phyloP scores from a whole-genome alignment of 1,284 basidiomycete genomes.

The Vanrija pseudolonga region DNA sequence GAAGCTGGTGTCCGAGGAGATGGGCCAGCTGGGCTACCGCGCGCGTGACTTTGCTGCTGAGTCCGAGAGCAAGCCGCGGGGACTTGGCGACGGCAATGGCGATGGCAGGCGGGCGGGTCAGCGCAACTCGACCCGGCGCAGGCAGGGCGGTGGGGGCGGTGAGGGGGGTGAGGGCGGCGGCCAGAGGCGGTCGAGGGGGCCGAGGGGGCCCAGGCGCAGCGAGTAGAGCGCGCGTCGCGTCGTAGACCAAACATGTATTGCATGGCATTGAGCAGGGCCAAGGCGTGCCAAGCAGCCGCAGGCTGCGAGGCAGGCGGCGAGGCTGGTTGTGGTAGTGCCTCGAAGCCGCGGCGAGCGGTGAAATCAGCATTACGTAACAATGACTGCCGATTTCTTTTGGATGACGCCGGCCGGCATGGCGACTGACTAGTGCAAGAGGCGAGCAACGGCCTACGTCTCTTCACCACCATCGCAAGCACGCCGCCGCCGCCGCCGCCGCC shows the following conservation, averaged over 20 bases:
- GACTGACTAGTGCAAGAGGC: no score
- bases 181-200: background rate
- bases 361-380: no score
- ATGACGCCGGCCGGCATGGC: no score
- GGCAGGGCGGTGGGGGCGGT: background rate
- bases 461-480: no score
- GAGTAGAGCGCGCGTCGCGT: background rate
- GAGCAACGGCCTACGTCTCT: no score
- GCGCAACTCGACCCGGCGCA: background rate
- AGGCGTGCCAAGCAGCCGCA: no score
- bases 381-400: no score
- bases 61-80: background rate
- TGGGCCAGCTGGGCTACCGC: constrained; percentile 56
- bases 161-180: background rate
- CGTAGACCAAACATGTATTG: constrained; percentile 6
- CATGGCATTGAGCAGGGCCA: constrained; percentile 1
- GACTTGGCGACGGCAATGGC: background rate
- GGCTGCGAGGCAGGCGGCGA: no score
- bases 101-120: background rate
- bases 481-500: no score
- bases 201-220: background rate
- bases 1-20: constrained; percentile 65
- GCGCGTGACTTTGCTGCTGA: constrained; percentile 1
- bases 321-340: no score
- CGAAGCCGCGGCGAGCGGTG: no score